Evolutionary conservation across 345 rosid species (phyloP), one percentile per base, ranked within the genome.

Genomic region (Moricandia arvensis): DNA sequence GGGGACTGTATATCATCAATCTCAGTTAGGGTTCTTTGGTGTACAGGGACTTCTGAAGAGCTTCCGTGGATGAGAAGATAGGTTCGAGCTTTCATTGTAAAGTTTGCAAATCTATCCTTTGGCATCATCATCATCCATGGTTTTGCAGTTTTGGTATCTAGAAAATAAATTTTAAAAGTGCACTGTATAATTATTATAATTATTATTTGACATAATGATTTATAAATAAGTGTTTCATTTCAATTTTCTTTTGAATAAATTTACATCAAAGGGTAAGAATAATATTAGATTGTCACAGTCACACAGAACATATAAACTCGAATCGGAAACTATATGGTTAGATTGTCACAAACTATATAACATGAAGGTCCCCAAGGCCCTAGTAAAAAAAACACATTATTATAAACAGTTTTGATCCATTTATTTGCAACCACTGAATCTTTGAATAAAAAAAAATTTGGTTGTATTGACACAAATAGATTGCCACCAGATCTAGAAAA

Each of bases 91-190:
- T 45, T 65, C 63, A 33, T 21, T 57, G 75, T 55, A 24, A 63
- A 21, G 71, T 43, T 57, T 17, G 37, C 37, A 71, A 13, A 65
- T 24, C 18, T 65, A 31, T 27, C 63, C 8, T 59, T 29, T 59
- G 47, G 17, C 76, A 63, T 9, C 17, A 63, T 35, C 62, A 54
- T 38, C 35, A 34, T 47, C 53, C 18, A 47, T 47, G 55, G 21
- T 6, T 49, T 60, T 66, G 64, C 81, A 78, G 81, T 78, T 78
- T 72, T 72, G 81, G 81, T 29, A 35, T 38, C 81, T 66, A 29
- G 1, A 62, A 17, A 13, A 45, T 45, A 45, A 45, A 45, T 13
- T 5, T 45, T 45, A 11, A 30, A 15, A 16, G 1, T 34, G 72
- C 57, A 66, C 13, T 38, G 58, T 71, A 59, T 35, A 37, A 72